These are phyloP conservation scores for Saccharomycopsis guyanensis DNA, from an alignment of 805 yeast species.

Conservation along the genomic window DNA sequence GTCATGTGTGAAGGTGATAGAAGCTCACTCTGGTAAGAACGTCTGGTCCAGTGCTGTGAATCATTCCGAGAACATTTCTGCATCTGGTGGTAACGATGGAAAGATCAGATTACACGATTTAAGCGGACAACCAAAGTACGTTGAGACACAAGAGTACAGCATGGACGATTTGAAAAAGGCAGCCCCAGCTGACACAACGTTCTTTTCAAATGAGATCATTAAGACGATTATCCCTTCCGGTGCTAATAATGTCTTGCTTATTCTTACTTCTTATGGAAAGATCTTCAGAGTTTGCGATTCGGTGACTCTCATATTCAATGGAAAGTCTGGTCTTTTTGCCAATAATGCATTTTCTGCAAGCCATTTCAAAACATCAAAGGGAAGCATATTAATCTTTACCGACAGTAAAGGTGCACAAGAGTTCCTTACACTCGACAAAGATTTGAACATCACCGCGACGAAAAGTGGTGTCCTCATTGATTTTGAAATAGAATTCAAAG, in stretches of 20 bases:
- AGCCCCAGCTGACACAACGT: neutral
- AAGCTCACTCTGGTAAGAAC: conserved; percentile 78
- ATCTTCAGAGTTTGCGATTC: conserved; percentile 31
- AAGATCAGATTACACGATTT: conserved; percentile 59
- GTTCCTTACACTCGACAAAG: conserved; percentile 30
- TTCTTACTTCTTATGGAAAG: conserved; percentile 55
- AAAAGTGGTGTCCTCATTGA: neutral
- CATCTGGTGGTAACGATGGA: conserved; percentile 94
- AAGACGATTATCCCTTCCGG: conserved; percentile 50
- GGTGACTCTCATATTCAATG: conserved; percentile 1
- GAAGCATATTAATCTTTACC: conserved; percentile 28
- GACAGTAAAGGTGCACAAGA: conserved; percentile 37
- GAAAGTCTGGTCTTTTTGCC: neutral
- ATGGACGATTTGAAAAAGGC: neutral
- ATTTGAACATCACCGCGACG: conserved; percentile 27
- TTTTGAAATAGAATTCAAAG: conserved; percentile 16
- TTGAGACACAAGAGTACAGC: neutral
- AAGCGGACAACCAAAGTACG: conserved; percentile 24
- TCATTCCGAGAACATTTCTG: conserved; percentile 41
- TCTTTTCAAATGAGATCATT: conserved; percentile 42
- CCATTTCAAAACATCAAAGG: conserved; percentile 32
- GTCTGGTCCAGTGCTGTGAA: conserved; percentile 73
- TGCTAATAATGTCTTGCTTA: conserved; percentile 31
- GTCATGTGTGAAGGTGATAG: conserved; percentile 40
- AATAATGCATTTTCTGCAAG: conserved; percentile 36